Conservation (phyloP, 2,329 filamentous ascomycete species). For the Aureobasidium pullulans region DNA sequence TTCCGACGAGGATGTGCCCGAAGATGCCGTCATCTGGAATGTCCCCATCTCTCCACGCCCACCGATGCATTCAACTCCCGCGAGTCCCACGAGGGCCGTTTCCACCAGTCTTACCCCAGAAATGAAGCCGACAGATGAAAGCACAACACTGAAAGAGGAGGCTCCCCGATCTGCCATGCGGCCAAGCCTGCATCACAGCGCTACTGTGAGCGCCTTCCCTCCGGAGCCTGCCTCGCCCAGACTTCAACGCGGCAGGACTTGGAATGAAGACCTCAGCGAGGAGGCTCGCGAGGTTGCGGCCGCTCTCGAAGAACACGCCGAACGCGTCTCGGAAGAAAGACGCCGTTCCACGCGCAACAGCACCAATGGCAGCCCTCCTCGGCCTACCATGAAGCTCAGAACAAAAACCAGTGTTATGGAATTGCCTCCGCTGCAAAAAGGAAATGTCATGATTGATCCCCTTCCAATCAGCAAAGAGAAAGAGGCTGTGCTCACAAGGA, state of each 20-base stretch:
- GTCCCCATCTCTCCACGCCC: conserved; percentile 65
- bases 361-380: conserved; percentile 22
- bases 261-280: conserved; percentile 63
- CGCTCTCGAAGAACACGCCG: conserved; percentile 71
- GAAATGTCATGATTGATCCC: conserved; percentile 77
- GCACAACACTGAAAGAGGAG: conserved; percentile 1
- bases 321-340: conserved; percentile 25
- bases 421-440: conserved; percentile 60
- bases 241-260: conserved; percentile 53
- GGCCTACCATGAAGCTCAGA: conserved; percentile 20
- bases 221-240: conserved; percentile 20
- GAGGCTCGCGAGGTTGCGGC: conserved; percentile 71
- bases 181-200: conserved; percentile 24
- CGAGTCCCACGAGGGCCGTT: conserved; percentile 28
- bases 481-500: conserved; percentile 72
- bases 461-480: conserved; percentile 80
- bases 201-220: conserved; percentile 23
- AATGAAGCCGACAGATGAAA: background rate
- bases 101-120: conserved; percentile 18
- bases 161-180: background rate
- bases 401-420: conserved; percentile 33
- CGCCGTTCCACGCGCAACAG: conserved; percentile 16
- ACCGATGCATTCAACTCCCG: conserved; percentile 19
- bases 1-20: conserved; percentile 66
- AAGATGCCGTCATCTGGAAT: conserved; percentile 72